Base-by-base conservation (phyloP, 352 stramenopile species). In the Phytophthora brassicae region DNA sequence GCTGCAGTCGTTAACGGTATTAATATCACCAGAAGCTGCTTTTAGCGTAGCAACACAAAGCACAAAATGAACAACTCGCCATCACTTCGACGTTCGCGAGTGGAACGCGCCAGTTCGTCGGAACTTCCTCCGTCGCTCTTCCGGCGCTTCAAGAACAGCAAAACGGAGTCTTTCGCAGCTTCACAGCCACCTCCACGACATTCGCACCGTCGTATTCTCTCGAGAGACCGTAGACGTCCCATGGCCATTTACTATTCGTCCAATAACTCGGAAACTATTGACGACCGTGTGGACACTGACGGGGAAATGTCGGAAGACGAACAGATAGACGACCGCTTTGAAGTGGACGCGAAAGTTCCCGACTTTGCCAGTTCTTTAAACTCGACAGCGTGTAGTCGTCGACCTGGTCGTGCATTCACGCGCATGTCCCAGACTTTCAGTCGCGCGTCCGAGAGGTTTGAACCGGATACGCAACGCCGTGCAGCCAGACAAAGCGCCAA, bases 401-500 rank as follows among this genome's bases (percentile, higher is more conserved):
- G 62, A 26, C 60, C 56, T 2, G 54, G 47, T 3, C 6, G 41
- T 4, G 49, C 49, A 0, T 28, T 70, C 23, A 64, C 65, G 28
- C 44, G 66, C 5, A 64, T 70, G 44, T 71, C 63, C 12, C 63
- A 74, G 35, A 66, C 56, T 1, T 77, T 77, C 20, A 64, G 46
- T 8, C 64, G 70, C 20, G 71, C 74, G 17, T 71, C 69, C 0
- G 53, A 77, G 49, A 53, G 67, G 9, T 56, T 81, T 2, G 68
- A 75, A 2, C 38, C 11, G 31, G 12, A 0, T 31, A 11, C 6
- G 44, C 62, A 2, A 52, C 46, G 59, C 13, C 56, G 56, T 9
- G 53, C 67, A 13, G 45, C 52, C 29, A 38, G 67, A 53, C 60
- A 84, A 52, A 76, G 72, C 26, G 61, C 66, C 45, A 92, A 92